Evolutionary conservation across 805 yeast species (phyloP), one percentile per base, ranked within the genome.

Genomic region (Hanseniaspora occidentalis): DNA sequence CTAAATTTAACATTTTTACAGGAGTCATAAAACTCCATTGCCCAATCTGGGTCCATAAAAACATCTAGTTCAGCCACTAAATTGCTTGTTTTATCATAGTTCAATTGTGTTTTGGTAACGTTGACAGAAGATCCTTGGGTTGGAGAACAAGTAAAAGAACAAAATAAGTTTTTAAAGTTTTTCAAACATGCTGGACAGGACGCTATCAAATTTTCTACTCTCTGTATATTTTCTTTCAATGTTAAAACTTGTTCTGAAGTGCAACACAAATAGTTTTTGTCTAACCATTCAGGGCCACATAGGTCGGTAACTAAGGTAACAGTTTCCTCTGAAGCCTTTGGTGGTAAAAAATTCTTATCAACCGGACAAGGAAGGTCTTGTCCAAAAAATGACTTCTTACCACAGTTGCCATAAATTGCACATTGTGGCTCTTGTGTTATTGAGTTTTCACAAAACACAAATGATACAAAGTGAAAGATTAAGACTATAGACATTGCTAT

Each of bases 171-270:
- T 52, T 75, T 75, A 58, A 89, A 89, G 65, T 89, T 89, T 58
- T 75, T 77, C 43, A 73, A 67, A 57, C 98, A 89, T 0, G 98
- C 97, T 2, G 96, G 96, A 58, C 98, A 82, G 2, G 95, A 80
- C 3, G 94, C 79, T 37, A 88, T 79, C 43, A 84, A 57, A 1
- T 84, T 75, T 47, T 80, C 94, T 18, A 84, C 94, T 49, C 79
- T 82, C 61, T 77, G 73, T 42, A 82, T 57, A 50, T 78, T 79
- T 27, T 67, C 62, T 48, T 71, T 71, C 37, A 89, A 62, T 31
- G 66, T 65, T 0, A 54, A 47, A 6, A 82, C 58, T 53, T 88
- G 96, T 14, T 64, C 73, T 18, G 60, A 48, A 7, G 82, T 71
- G 54, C 97, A 89, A 57, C 97, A 89, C 2, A 79, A 69, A 3